Base-by-base conservation (phyloP, 2,329 filamentous ascomycete genomes). In the Dactylellina sp. region DNA sequence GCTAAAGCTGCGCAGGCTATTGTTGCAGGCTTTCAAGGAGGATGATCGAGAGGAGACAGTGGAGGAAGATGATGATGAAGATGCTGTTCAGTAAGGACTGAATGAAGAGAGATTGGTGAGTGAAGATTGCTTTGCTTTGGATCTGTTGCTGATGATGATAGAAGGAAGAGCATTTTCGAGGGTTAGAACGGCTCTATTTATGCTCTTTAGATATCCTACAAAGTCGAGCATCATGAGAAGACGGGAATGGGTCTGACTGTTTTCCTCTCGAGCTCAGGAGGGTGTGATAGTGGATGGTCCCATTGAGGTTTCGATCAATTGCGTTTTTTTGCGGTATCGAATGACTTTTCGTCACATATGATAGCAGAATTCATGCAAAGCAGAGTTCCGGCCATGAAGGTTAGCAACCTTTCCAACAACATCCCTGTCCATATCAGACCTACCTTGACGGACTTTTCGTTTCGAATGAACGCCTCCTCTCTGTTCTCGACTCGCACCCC, bases 141-240 rank as follows among this genome's bases (percentile, higher is more conserved):
- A 61, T 47, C 46, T 75, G 65, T 32, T 71, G 65, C 59, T 61
- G 61, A 57, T 71, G 62, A 72, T 66, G 63, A 61, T 66, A 66
- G 61, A 46, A 61, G 52, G 44, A 47, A 61, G 55, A 62, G 35
- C 47, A 56, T 71, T 49, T 72, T 76, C 70, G 74, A 75, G 64
- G 68, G 72, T 74, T 18, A 70, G 52, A 66, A 52, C 68, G 75
- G 71, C 66, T 61, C 76, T 78, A 78, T 78, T 78, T 78, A 78
- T 78, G 76, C 70, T 61, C 39, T 66, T 42, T 37, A 39, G 61
- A 57, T 32, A 42, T 47, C 55, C 35, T 66, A 35, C 56, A 57
- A 66, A 49, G 47, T 25, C 61, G 35, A 66, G 20, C 47, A 74
- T 74, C 39, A 50, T 40, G 53, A 55, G 53, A 22, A 53, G 56